Base-by-base conservation (phyloP, 345 rosid genomes). In the Eutrema japonicum region DNA sequence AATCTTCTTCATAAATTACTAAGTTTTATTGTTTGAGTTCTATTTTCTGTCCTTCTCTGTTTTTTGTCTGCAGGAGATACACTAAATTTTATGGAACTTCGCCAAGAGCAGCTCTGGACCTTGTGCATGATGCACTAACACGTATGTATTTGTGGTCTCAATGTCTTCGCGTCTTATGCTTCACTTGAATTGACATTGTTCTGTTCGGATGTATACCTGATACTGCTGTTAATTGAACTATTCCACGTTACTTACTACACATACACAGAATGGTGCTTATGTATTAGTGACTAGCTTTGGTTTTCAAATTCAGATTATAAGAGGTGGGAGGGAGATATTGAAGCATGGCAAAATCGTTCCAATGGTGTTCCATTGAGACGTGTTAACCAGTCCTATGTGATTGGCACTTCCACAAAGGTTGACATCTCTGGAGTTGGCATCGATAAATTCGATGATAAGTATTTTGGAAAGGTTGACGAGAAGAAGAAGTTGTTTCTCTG, bases 301-400 rank as follows among this genome's bases (percentile, higher is more conserved):
- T 53, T 68, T 78, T 62, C 37, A 13, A 64, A 3, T 61, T 72
- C 90, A 93, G 98, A 90, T 85, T 90, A 93, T 66, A 93, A 84
- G 83, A 73, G 72, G 52, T 93, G 98, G 98, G 98, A 93, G 76
- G 98, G 90, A 74, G 98, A 90, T 60, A 93, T 93, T 76, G 97
- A 93, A 80, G 85, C 83, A 76, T 93, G 98, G 98, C 97, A 93
- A 79, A 82, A 60, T 82, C 96, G n/a, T n/a, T n/a, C n/a, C n/a
- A n/a, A n/a, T n/a, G n/a, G n/a, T n/a, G n/a, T n/a, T n/a, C n/a
- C n/a, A n/a, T n/a, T n/a, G n/a, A n/a, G n/a, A n/a, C n/a, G n/a
- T n/a, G n/a, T n/a, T n/a, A n/a, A n/a, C n/a, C n/a, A n/a, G n/a
- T n/a, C n/a, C n/a, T n/a, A n/a, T n/a, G n/a, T n/a, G n/a, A n/a